phyloP scores from a whole-genome alignment of 208 protist genomes.

The Phytomonas sp. region DNA sequence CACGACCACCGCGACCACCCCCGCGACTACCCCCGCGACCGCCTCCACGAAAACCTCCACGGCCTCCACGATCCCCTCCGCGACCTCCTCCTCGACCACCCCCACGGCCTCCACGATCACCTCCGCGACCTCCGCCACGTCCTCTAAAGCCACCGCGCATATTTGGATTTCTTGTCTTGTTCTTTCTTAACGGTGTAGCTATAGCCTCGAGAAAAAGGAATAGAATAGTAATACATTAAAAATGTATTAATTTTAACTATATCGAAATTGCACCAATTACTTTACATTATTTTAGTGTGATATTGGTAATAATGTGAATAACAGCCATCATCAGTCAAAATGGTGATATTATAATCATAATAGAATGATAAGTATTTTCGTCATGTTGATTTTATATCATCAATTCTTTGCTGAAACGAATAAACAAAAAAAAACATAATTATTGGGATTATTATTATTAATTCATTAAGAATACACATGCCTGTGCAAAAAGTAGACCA shows the following conservation, averaged over 20 bases:
- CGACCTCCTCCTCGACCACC: conserved; percentile 34
- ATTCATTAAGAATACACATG: background rate
- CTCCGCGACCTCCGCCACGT: conserved; percentile 14
- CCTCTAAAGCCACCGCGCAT: conserved; percentile 7
- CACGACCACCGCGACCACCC: conserved; percentile 52
- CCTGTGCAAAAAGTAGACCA: background rate
- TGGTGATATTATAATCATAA: background rate
- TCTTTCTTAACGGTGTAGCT: conserved; percentile 2
- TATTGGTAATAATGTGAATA: conserved; percentile 3
- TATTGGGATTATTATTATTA: conserved; percentile 10
- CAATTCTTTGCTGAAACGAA: conserved; percentile 11
- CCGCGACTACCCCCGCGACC: conserved; percentile 54
- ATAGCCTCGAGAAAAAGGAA: conserved; percentile 2
- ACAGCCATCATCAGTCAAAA: background rate
- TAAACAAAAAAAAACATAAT: conserved; percentile 18
- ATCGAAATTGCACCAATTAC: background rate
- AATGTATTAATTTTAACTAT: background rate
- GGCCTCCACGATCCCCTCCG: conserved; percentile 30
- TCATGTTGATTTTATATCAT: conserved; percentile 15
- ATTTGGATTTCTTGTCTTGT: conserved; percentile 3
- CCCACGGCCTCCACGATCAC: conserved; percentile 24
- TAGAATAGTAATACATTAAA: background rate
- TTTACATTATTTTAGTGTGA: background rate
- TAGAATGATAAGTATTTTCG: background rate
- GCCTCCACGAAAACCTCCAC: conserved; percentile 34